Conservation (phyloP, 2,329 filamentous ascomycete species). For the Fusarium sp. region DNA sequence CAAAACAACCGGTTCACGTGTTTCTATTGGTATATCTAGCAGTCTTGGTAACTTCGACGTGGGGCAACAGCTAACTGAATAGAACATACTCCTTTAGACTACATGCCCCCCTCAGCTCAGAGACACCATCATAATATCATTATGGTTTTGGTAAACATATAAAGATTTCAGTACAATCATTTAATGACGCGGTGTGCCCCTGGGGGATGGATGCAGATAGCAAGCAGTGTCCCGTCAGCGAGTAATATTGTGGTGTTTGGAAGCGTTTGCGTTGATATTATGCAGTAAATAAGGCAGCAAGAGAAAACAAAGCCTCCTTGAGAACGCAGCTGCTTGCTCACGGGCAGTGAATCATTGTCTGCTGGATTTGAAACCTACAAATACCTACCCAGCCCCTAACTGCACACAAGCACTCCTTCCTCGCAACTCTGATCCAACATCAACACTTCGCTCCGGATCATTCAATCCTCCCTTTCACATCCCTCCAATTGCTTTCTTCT, state of each 20-base stretch:
- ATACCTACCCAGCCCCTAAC: not conserved
- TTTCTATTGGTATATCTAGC: no score
- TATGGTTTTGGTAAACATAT: no score
- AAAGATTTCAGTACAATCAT: no score
- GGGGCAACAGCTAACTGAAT: no score
- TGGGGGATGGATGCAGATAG: not conserved
- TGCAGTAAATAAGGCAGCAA: constrained; percentile 1
- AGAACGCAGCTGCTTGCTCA: not conserved
- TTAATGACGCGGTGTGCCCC: no score
- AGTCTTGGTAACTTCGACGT: no score
- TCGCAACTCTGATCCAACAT: not conserved
- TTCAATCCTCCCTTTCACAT: not conserved
- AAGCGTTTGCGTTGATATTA: not conserved
- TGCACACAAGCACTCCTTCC: not conserved
- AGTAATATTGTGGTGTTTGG: not conserved
- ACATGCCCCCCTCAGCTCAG: no score
- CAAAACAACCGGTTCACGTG: no score
- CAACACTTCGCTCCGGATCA: not conserved
- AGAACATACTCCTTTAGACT: no score
- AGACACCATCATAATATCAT: no score
- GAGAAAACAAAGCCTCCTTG: not conserved
- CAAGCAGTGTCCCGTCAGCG: not conserved
- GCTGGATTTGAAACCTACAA: not conserved
- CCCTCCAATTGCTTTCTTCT: not conserved
- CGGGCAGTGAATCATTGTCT: constrained; percentile 29